Percentiles rank a stretch among this genome's conserved stretches.
phyloP scores from a whole-genome alignment of 148 eudicot species.

The Chenopodium suecicum region DNA sequence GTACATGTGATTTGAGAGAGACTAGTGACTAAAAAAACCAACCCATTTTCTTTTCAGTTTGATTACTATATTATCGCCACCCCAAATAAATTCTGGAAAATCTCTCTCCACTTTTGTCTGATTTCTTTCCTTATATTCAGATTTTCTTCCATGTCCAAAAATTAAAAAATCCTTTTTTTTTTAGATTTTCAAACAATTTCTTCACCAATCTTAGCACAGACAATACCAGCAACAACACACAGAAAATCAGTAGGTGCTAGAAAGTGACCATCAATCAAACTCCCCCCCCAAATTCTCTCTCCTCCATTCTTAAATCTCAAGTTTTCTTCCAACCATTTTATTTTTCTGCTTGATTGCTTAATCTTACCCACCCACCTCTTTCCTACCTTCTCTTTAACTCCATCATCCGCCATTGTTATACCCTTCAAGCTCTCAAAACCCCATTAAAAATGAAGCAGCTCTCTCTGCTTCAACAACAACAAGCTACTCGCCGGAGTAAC shows the following conservation, averaged over 20 bases:
- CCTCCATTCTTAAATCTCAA: constrained; percentile 15
- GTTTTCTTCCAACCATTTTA: too few species aligned
- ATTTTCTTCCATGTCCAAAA: too few species aligned
- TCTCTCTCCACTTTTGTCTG: not conserved
- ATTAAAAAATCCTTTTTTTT: too few species aligned
- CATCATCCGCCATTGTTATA: not conserved
- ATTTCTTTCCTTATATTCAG: not conserved
- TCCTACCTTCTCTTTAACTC: not conserved
- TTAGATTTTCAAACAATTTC: too few species aligned
- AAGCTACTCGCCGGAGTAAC: constrained; percentile 67
- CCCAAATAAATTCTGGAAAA: not conserved
- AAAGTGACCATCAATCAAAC: constrained; percentile 24
- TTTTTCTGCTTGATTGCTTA: not conserved
- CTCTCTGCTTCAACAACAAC: constrained; percentile 43
- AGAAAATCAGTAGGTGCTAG: constrained; percentile 19
- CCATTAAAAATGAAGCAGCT: constrained; percentile 55
- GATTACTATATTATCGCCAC: too few species aligned
- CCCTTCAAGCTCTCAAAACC: not conserved
- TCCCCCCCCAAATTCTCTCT: not conserved
- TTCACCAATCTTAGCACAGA: too few species aligned
- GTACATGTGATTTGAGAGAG: too few species aligned
- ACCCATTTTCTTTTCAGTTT: too few species aligned
- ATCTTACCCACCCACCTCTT: not conserved
- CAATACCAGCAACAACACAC: not conserved
- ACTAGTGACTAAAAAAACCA: too few species aligned